phyloP scores from a whole-genome alignment of 2,329 filamentous ascomycete genomes.

The Beauveria rudraprayagi region DNA sequence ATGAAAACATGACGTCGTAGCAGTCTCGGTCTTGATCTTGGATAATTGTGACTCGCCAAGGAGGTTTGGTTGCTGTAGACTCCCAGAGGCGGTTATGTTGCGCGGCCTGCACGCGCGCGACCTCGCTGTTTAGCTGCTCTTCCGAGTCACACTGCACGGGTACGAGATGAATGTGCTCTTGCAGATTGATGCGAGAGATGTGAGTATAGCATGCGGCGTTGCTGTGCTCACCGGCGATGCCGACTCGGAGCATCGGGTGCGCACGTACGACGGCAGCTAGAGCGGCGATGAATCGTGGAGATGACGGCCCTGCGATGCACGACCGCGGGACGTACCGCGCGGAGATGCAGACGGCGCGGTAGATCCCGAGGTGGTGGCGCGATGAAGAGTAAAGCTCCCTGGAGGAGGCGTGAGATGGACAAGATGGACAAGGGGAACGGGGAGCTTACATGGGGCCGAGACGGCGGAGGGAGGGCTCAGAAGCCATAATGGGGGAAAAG shows the following conservation, averaged over 20 bases:
- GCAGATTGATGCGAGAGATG: slow-evolving; percentile 34
- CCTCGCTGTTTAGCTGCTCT: slow-evolving; percentile 22
- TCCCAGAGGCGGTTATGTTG: slow-evolving; percentile 35
- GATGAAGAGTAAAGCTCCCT: slow-evolving; percentile 39
- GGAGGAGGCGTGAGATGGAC: slow-evolving; percentile 1
- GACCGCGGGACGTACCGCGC: slow-evolving; percentile 30
- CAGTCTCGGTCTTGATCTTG: slow-evolving; percentile 15
- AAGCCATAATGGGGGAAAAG: not conserved
- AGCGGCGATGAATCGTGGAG: slow-evolving; percentile 26
- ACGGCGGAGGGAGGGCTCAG: slow-evolving; percentile 14
- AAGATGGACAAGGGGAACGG: not conserved
- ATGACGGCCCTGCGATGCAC: not conserved
- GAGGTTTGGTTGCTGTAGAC: slow-evolving; percentile 31
- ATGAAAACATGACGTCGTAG: slow-evolving; percentile 38
- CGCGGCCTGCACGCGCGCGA: slow-evolving; percentile 28
- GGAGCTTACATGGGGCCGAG: slow-evolving; percentile 20
- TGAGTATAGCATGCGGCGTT: slow-evolving; percentile 35
- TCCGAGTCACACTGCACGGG: slow-evolving; percentile 15
- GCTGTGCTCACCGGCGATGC: slow-evolving; percentile 38
- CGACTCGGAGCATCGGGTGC: slow-evolving; percentile 41
- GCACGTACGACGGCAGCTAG: slow-evolving; percentile 31
- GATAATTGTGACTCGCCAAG: slow-evolving; percentile 40
- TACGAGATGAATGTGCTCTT: slow-evolving; percentile 32
- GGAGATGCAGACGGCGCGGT: slow-evolving; percentile 38
- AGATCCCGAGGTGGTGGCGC: slow-evolving; percentile 38